phyloP scores from a whole-genome alignment of 352 stramenopile species.

The Phytophthora agathidicida region DNA sequence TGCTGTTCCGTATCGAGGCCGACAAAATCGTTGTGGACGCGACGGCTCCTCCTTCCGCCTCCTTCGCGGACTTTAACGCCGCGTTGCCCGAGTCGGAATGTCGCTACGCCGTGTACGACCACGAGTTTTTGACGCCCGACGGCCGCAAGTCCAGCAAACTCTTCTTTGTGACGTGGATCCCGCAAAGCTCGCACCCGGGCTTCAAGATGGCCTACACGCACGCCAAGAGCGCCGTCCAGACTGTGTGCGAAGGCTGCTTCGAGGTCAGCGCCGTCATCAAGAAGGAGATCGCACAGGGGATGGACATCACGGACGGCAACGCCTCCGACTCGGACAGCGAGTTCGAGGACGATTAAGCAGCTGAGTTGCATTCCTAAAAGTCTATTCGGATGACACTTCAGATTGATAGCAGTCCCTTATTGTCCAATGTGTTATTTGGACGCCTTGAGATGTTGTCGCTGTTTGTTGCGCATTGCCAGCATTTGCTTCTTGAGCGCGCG shows the following conservation, averaged over 20 bases:
- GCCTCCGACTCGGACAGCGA: slow-evolving; percentile 88
- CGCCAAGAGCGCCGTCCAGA: slow-evolving; percentile 82
- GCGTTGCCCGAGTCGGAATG: slow-evolving; percentile 83
- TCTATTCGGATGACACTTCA: slow-evolving; percentile 10
- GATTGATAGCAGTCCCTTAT: too few relatives aligned
- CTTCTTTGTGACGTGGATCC: slow-evolving; percentile 90
- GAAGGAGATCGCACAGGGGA: slow-evolving; percentile 71
- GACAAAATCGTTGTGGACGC: slow-evolving; percentile 70
- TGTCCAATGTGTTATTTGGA: slow-evolving; percentile 36
- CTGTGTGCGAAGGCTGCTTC: slow-evolving; percentile 76
- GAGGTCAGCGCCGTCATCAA: slow-evolving; percentile 82
- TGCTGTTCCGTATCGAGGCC: slow-evolving; percentile 85
- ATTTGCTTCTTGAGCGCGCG: slow-evolving; percentile 80
- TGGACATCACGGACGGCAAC: slow-evolving; percentile 61
- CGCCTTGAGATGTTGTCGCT: slow-evolving; percentile 54
- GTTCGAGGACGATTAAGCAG: slow-evolving; percentile 71
- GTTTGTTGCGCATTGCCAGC: slow-evolving; percentile 80
- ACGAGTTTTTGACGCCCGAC: slow-evolving; percentile 79
- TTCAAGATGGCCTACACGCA: slow-evolving; percentile 92
- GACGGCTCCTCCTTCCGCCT: slow-evolving; percentile 51
- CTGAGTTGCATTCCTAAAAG: slow-evolving; percentile 10
- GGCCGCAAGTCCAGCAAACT: slow-evolving; percentile 88
- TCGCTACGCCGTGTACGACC: slow-evolving; percentile 89
- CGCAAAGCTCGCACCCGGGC: slow-evolving; percentile 77
- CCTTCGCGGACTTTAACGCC: slow-evolving; percentile 58